Percentiles rank a stretch among this genome's conserved stretches.
phyloP scores from a whole-genome alignment of 2,329 filamentous ascomycete genomes.

The Colletotrichum gloeosporioides region DNA sequence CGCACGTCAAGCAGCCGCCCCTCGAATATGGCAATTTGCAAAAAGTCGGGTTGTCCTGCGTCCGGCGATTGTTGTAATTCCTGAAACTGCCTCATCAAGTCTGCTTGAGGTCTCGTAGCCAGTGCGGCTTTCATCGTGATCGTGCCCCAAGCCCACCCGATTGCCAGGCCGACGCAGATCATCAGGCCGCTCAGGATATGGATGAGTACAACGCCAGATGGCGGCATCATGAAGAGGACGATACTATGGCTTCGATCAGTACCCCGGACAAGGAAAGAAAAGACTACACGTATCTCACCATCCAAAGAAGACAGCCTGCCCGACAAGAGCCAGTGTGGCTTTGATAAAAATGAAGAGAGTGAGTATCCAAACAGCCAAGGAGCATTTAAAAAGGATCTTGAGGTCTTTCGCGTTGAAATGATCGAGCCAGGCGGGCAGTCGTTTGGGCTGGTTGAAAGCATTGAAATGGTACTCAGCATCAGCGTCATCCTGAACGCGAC shows the following conservation, averaged over 20 bases:
- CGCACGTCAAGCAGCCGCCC: neutral
- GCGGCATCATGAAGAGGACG: neutral
- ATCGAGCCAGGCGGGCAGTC: neutral
- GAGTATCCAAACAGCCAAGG: neutral
- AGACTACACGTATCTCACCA: neutral
- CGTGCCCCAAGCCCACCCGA: neutral
- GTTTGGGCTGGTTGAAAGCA: neutral
- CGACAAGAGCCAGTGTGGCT: neutral
- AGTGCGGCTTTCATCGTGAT: neutral
- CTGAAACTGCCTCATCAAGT: neutral
- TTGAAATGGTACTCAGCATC: neutral
- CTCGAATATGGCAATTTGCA: neutral
- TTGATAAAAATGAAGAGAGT: neutral
- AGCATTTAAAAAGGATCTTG: neutral
- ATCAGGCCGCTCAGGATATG: neutral
- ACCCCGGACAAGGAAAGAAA: rapidly evolving
- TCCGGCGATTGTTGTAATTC: neutral
- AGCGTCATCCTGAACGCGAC: neutral
- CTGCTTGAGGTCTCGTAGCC: neutral
- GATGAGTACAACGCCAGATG: neutral
- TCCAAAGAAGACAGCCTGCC: neutral
- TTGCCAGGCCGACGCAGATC: neutral
- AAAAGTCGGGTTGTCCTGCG: neutral
- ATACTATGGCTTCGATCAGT: neutral
- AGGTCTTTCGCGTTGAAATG: neutral